Base-by-base conservation (phyloP, 2,329 filamentous ascomycete genomes). In the Ophiostoma quercus region DNA sequence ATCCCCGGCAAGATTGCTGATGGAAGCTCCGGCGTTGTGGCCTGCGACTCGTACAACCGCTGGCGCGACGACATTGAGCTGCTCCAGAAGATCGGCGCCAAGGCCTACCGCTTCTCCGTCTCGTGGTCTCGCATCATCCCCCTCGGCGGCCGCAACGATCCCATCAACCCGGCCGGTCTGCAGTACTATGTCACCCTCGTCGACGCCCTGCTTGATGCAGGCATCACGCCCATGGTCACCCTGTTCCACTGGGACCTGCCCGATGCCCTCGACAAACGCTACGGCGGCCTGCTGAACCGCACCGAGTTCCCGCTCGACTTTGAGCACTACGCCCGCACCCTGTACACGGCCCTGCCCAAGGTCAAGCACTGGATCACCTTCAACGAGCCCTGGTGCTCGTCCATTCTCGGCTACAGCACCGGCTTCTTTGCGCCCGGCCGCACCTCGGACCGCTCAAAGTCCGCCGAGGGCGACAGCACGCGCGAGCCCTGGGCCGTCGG, bases 321-420 rank as follows among this genome's bases (percentile, higher is more conserved):
- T 77, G 89, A 90, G 74, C 82, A 90, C 79, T 96, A 94, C 77
- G 90, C 92, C 11, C 88, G 89, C 72, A 83, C 92, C 66, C 83
- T 92, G 75, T 96, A 93, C 81, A 84, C 89, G 77, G 86, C 88
- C 0, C 84, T 96, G 67, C 85, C 88, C 69, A 90, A 89, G 79
- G 92, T 93, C 76, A 92, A 92, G 82, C 85, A 92, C 80, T 96
- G 92, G 92, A 92, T 94, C 78, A 95, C 92, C 34, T 92, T 94
- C 81, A 95, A 95, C 78, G 92, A 96, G 82, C 92, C 92, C 3
- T 95, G 91, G 88, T 96, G 92, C 80, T 91, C 88, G 73, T 87
- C 90, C 68, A 89, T 95, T 72, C 84, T 95, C 60, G 92, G 92
- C 47, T 95, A 94, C 80, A 90, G 85, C 76, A 87, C 85, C 60